Evolutionary conservation across 352 stramenopile genomes (phyloP).

Genomic region (Globisporangium solare): DNA sequence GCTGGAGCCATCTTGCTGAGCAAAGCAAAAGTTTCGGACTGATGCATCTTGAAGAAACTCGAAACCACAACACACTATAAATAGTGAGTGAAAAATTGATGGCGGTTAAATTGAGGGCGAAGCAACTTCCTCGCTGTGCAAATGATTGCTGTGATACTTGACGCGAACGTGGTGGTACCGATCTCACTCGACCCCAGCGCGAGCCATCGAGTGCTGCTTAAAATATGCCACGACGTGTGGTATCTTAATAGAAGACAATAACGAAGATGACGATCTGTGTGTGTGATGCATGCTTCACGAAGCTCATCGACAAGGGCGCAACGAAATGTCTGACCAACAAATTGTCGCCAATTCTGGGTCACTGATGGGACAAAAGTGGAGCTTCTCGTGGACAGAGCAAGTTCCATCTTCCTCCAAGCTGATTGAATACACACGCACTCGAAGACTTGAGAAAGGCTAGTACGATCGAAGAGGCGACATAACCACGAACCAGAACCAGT

Average conservation of each 20-base stretch:
- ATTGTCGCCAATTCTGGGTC: background rate
- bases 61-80: no score
- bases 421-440: slow-evolving; percentile 1
- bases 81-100: no score
- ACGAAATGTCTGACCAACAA: slow-evolving; percentile 1
- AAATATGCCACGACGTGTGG: no score
- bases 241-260: background rate
- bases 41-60: no score
- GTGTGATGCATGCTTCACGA: background rate
- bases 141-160: no score
- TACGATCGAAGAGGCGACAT: background rate
- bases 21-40: no score
- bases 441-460: slow-evolving; percentile 7
- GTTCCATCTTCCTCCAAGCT: background rate
- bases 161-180: no score
- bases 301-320: background rate
- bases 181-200: no score
- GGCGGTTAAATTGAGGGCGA: no score
- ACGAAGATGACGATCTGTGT: background rate
- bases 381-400: slow-evolving; percentile 2
- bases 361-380: background rate
- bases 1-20: no score
- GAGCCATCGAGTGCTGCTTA: no score
- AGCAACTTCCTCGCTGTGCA: no score
- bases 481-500: slow-evolving; percentile 10